phyloP scores from a whole-genome alignment of 2,329 filamentous ascomycete species.

The Aspergillus piperis region DNA sequence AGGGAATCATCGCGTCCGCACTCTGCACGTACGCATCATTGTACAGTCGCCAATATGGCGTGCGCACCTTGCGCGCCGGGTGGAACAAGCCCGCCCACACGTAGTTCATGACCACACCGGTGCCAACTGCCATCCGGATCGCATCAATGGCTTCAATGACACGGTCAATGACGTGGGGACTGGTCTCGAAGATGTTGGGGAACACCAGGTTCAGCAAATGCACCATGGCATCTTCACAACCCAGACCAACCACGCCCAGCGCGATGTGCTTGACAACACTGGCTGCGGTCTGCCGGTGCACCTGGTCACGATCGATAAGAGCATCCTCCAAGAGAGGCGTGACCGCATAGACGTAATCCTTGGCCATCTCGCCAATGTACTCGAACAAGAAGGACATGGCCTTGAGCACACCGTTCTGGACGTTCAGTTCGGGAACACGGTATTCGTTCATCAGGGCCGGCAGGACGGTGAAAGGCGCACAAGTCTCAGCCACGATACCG shows the following conservation, averaged over 20 bases:
- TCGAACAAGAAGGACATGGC: conserved; percentile 96
- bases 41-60: conserved; percentile 94
- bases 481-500: conserved; percentile 97
- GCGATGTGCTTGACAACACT: conserved; percentile 98
- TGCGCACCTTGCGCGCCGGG: conserved; percentile 88
- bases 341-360: conserved; percentile 98
- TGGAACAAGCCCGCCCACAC: conserved; percentile 98
- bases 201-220: conserved; percentile 95
- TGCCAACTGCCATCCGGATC: conserved; percentile 88
- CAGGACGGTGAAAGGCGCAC: conserved; percentile 96
- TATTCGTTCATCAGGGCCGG: conserved; percentile 99
- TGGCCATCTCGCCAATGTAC: conserved; percentile 99
- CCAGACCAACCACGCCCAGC: conserved; percentile 92
- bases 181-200: conserved; percentile 97
- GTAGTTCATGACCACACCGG: conserved; percentile 94
- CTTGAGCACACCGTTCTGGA: conserved; percentile 98
- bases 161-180: conserved; percentile 95
- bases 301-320: conserved; percentile 95
- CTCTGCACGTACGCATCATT: conserved; percentile 95
- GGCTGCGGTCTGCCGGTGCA: conserved; percentile 94
- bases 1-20: conserved; percentile 93
- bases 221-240: conserved; percentile 97
- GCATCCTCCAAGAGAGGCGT: conserved; percentile 95
- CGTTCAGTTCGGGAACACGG: conserved; percentile 94
- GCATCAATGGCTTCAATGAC: conserved; percentile 98